phyloP scores from a whole-genome alignment of 805 yeast genomes.

The Candida insectorum region DNA sequence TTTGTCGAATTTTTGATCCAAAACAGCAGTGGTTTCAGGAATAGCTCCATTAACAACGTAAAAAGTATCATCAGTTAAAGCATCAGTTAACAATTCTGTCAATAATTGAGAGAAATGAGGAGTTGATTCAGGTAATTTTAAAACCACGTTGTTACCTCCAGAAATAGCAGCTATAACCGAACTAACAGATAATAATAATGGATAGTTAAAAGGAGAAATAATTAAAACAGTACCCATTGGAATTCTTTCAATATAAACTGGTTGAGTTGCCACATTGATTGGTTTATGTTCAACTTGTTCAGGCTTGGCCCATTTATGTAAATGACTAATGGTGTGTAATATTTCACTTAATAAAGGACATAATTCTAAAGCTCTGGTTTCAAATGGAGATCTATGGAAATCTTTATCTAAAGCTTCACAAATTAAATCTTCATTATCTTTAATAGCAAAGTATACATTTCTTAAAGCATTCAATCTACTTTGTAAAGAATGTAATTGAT shows the following conservation, averaged over 20 bases:
- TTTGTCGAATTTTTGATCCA: slow-evolving; percentile 69
- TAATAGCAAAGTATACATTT: slow-evolving; percentile 59
- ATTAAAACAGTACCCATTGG: slow-evolving; percentile 67
- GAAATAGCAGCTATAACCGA: slow-evolving; percentile 81
- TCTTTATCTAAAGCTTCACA: slow-evolving; percentile 61
- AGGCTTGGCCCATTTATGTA: slow-evolving; percentile 62
- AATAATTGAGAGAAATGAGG: slow-evolving; percentile 60
- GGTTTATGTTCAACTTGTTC: slow-evolving; percentile 38
- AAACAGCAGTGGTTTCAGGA: slow-evolving; percentile 54
- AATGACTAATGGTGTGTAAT: slow-evolving; percentile 51
- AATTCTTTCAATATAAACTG: slow-evolving; percentile 32
- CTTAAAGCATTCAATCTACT: slow-evolving; percentile 62
- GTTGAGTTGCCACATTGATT: slow-evolving; percentile 25
- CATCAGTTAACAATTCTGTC: slow-evolving; percentile 49
- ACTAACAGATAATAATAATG: slow-evolving; percentile 57
- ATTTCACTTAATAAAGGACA: slow-evolving; percentile 52
- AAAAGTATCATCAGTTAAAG: slow-evolving; percentile 55
- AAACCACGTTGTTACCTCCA: slow-evolving; percentile 76
- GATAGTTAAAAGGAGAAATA: slow-evolving; percentile 80
- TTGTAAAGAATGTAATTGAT: slow-evolving; percentile 50
- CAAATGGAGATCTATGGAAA: slow-evolving; percentile 61
- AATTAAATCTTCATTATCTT: slow-evolving; percentile 54
- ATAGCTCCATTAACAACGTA: slow-evolving; percentile 72
- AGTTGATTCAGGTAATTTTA: slow-evolving; percentile 72
- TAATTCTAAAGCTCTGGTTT: slow-evolving; percentile 60